These are phyloP conservation scores for Trametes coccinea DNA, from an alignment of 768 basidiomycete genomes.

Conservation along the genomic window DNA sequence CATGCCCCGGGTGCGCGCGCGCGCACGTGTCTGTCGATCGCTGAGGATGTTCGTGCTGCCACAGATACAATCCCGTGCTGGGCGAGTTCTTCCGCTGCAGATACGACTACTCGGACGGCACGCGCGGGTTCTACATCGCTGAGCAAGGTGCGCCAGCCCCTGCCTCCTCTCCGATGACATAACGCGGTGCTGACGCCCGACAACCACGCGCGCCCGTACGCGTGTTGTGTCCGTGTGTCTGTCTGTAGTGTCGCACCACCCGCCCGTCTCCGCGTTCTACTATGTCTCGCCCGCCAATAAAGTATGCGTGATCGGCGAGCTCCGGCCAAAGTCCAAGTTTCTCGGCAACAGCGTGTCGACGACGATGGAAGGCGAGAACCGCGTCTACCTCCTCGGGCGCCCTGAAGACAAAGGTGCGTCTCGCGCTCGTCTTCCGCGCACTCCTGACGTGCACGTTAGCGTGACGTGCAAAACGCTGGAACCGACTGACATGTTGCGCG, in stretches of 20 bases:
- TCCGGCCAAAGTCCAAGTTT: slow-evolving; percentile 94
- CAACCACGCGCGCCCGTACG: background rate
- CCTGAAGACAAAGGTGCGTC: slow-evolving; percentile 84
- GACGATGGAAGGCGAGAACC: slow-evolving; percentile 94
- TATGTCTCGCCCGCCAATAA: slow-evolving; percentile 92
- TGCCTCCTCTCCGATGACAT: background rate
- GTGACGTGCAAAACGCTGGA: no score
- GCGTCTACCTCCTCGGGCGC: slow-evolving; percentile 77
- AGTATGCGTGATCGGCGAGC: slow-evolving; percentile 85
- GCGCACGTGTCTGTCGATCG: background rate
- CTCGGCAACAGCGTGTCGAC: slow-evolving; percentile 96
- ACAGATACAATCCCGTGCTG: slow-evolving; percentile 92
- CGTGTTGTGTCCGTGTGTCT: no score
- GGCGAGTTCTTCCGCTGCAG: slow-evolving; percentile 98
- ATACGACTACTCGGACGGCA: slow-evolving; percentile 89
- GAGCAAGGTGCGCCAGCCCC: slow-evolving; percentile 71
- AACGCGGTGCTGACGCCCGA: background rate
- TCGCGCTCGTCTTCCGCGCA: background rate
- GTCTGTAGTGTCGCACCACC: slow-evolving; percentile 84
- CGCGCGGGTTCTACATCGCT: slow-evolving; percentile 94
- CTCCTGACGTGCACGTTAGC: no score
- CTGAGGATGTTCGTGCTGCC: background rate
- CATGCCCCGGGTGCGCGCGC: slow-evolving; percentile 7
- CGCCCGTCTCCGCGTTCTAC: slow-evolving; percentile 93
- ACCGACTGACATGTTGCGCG: background rate